Conservation (phyloP, 345 rosid genomes). For the Hibiscus mutabilis region DNA sequence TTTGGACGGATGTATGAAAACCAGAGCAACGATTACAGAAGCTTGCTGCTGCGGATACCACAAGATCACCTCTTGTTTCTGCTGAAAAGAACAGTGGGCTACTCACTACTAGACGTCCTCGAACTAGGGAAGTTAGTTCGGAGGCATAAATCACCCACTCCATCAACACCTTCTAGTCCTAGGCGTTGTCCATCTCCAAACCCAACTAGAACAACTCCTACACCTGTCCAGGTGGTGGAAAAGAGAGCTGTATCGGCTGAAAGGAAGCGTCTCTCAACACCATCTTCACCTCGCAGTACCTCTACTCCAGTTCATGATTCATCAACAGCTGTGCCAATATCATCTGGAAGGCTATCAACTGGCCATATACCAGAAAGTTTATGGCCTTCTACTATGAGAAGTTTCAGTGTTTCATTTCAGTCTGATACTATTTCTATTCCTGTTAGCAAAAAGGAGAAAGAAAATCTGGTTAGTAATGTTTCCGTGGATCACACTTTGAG, state of each 20-base stretch:
- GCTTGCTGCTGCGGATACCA: conserved; percentile 40
- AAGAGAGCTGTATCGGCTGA: conserved; percentile 87
- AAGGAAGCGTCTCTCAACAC: conserved; percentile 80
- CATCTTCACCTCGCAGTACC: conserved; percentile 51
- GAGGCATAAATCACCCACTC: conserved; percentile 79
- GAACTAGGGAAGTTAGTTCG: conserved; percentile 60
- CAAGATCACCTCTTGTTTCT: conserved; percentile 58
- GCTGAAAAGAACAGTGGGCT: conserved; percentile 70
- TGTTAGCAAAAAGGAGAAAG: conserved; percentile 83
- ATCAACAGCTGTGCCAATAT: conserved; percentile 38
- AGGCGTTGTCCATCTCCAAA: conserved; percentile 74
- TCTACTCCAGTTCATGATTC: conserved; percentile 72
- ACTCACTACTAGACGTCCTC: conserved; percentile 44
- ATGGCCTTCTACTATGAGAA: conserved; percentile 99
- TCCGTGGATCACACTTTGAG: conserved; percentile 64
- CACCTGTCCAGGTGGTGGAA: conserved; percentile 39
- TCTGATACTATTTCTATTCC: conserved; percentile 80
- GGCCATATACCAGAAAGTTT: conserved; percentile 75
- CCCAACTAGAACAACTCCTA: conserved; percentile 42
- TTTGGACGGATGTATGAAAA: conserved; percentile 73
- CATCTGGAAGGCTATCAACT: conserved; percentile 55
- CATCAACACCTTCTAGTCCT: conserved; percentile 37
- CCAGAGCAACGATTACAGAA: conserved; percentile 39
- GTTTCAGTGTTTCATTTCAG: conserved; percentile 90
- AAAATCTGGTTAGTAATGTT: conserved; percentile 49